Base-by-base conservation (phyloP, 495 filamentous ascomycete species). In the Massariosphaeria phaeospora region DNA sequence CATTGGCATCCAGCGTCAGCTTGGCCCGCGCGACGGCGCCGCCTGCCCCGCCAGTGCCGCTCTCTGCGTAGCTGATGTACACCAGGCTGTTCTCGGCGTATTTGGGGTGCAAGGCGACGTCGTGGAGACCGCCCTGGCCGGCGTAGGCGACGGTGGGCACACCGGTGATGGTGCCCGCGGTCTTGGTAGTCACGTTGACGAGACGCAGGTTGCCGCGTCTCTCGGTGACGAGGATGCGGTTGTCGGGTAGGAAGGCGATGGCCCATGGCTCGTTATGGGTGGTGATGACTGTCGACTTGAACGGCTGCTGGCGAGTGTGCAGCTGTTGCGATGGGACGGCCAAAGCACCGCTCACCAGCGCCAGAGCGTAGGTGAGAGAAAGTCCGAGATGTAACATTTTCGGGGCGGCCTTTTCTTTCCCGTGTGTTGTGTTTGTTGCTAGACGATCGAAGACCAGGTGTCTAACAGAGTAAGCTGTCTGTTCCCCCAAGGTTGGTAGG, bases 21-120 rank as follows among this genome's bases (percentile, higher is more conserved):
- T 52, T 52, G 27, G 38, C 35, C 35, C 36, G 48, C 48, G 36
- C 38, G 27, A 43, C 36, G 33, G 48, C 48, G 24, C 48, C 23
- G 48, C 48, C 48, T 17, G 48, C 48, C 2, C 48, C 48, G 4
- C 48, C 48, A 33, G 11, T 52, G 38, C 48, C 48, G 48, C 48
- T 52, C 48, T 52, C 48, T 13, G 48, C 48, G 48, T 52, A 52
- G 48, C 48, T 52, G 26, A 52, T 41, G 34, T 52, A 52, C 38
- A 52, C 38, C 6, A 52, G 33, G 15, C 38, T 52, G 48, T 52
- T 52, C 17, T 52, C 27, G 38, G 48, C 38, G 48, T 52, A 52
- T 3, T 52, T 18, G 17, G 48, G 48, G 38, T 52, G 48, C 36
- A 52, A 33, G 48, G 48, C 48, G 21, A 52, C 38, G 24, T 52